Percentiles rank a stretch among this genome's conserved stretches.
Conservation (phyloP, 2,329 filamentous ascomycete species). For the Parafenestella ontariensis region DNA sequence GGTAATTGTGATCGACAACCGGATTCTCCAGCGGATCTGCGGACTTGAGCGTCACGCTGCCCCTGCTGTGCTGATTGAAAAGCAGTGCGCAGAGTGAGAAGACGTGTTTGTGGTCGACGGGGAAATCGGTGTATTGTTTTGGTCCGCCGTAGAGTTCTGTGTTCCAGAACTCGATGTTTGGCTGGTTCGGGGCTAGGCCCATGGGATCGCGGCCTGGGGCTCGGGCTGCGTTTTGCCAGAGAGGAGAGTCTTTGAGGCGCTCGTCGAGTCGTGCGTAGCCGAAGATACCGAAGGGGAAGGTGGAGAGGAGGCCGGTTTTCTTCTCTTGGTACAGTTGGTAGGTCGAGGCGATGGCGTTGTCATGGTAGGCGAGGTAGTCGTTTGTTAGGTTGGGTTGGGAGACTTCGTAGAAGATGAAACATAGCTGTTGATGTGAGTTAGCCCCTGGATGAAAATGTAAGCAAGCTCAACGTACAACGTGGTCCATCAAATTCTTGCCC, state of each 20-base stretch:
- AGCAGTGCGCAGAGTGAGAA: conserved; percentile 67
- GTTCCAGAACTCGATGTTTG: conserved; percentile 68
- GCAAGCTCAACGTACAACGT: conserved; percentile 58
- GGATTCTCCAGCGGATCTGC: conserved; percentile 61
- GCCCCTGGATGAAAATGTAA: conserved; percentile 52
- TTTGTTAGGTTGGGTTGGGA: conserved; percentile 62
- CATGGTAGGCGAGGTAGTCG: conserved; percentile 65
- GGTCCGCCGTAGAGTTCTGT: conserved; percentile 69
- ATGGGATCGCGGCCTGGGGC: conserved; percentile 63
- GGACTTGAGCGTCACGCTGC: conserved; percentile 60
- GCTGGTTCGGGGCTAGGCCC: conserved; percentile 63
- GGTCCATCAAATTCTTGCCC: conserved; percentile 69
- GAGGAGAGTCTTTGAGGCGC: conserved; percentile 60
- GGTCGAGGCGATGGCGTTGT: conserved; percentile 57
- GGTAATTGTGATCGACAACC: conserved; percentile 65
- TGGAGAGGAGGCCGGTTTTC: conserved; percentile 65
- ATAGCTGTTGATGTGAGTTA: conserved; percentile 44
- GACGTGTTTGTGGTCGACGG: conserved; percentile 60
- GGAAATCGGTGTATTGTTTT: conserved; percentile 63
- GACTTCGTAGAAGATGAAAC: conserved; percentile 68
- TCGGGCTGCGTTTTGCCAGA: conserved; percentile 62
- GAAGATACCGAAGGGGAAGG: conserved; percentile 69
- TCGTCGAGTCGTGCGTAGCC: conserved; percentile 68
- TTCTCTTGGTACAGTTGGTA: conserved; percentile 65
- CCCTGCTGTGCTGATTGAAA: conserved; percentile 64